A percentile compares a stretch with the other conserved stretches of the same genome.
These are phyloP conservation scores for Henckelia pumila DNA, from an alignment of 257 asterid species.

Conservation along the genomic window DNA sequence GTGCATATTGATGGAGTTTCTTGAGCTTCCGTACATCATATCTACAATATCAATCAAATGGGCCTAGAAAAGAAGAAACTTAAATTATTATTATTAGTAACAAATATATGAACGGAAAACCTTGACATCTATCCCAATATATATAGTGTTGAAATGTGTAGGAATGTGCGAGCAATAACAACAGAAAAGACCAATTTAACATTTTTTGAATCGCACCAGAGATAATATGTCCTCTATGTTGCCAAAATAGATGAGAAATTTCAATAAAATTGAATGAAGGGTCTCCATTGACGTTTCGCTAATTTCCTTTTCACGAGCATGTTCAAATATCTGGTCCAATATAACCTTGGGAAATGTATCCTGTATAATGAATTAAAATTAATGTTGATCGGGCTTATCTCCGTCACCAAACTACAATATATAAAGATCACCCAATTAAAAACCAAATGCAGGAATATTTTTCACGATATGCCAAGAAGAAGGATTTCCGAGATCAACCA, in stretches of 20 bases:
- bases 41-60: conserved; percentile 78
- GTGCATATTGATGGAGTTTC: conserved; percentile 53
- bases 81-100: conserved; percentile 28
- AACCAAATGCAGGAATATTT: conserved; percentile 3
- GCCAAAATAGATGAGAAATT: conserved; percentile 55
- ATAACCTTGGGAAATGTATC: conserved; percentile 42
- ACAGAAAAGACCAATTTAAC: conserved; percentile 16
- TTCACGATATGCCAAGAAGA: conserved; percentile 10
- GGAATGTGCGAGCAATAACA: conserved; percentile 11
- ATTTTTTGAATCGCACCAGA: conserved; percentile 51
- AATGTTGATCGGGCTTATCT: conserved; percentile 18
- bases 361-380: conserved; percentile 40
- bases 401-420: conserved; percentile 22
- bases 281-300: conserved; percentile 53
- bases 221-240: conserved; percentile 49
- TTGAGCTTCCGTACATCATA: conserved; percentile 70
- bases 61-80: conserved; percentile 53
- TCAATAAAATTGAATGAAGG: conserved; percentile 66
- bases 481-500: neutral
- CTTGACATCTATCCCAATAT: conserved; percentile 10
- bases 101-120: conserved; percentile 21
- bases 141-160: conserved; percentile 3
- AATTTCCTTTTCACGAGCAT: conserved; percentile 39
- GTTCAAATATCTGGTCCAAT: conserved; percentile 66
- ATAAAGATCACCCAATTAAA: conserved; percentile 1